These are phyloP conservation scores for Rhodotorula kratochvilovae DNA, from an alignment of 768 basidiomycete species.

Conservation along the genomic window DNA sequence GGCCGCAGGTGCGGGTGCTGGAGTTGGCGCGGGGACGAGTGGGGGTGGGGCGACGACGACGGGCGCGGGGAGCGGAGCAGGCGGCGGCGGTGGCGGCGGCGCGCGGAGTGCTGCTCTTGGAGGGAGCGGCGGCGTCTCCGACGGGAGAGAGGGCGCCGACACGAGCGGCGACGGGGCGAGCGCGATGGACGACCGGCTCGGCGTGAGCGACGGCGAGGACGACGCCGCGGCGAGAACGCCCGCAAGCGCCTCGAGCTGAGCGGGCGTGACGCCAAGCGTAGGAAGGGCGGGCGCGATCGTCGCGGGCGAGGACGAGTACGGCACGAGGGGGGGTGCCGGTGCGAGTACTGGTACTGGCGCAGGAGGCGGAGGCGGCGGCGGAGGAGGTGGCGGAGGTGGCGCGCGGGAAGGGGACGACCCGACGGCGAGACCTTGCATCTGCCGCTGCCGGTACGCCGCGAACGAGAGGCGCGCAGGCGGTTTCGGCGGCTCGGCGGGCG, in stretches of 20 bases:
- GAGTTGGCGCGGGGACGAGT: not conserved
- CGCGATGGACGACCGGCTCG: not conserved
- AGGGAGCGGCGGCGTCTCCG: conserved; percentile 13
- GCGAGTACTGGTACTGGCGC: not conserved
- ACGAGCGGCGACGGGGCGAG: not conserved
- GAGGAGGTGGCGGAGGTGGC: not conserved
- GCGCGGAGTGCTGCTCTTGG: not conserved
- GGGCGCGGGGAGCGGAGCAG: not conserved
- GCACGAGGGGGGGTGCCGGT: not conserved
- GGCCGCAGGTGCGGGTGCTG: not conserved
- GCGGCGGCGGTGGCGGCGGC: not conserved
- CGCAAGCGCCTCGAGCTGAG: not conserved
- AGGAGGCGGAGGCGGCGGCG: not conserved
- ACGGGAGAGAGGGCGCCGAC: not conserved
- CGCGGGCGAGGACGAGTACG: not conserved
- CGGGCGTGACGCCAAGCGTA: not conserved
- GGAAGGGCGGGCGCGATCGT: not conserved
- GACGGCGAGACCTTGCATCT: not conserved
- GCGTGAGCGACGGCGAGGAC: not conserved
- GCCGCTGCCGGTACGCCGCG: conserved; percentile 35
- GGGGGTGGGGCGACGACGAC: not conserved
- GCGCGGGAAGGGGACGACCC: not conserved
- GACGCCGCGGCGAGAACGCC: not conserved
- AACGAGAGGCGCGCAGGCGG: conserved; percentile 24
- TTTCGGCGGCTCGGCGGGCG: conserved; percentile 20